Conservation (phyloP, 192 early-diverging fungal genomes). For the Linnemannia schmuckeri region DNA sequence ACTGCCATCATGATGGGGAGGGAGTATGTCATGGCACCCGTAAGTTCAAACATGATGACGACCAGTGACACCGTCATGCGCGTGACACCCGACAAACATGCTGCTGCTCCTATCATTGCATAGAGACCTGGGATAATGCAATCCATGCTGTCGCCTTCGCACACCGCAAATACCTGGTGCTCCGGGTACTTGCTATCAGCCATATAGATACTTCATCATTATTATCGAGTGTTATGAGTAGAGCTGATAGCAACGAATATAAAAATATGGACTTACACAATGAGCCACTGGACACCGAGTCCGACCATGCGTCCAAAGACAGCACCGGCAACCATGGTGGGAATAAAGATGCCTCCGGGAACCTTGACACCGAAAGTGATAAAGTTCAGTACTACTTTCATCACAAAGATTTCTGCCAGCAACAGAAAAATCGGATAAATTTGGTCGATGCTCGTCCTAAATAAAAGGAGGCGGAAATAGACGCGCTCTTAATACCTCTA, state of each 20-base stretch:
- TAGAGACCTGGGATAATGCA: constrained; percentile 87
- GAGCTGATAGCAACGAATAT: neutral
- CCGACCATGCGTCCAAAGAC: constrained; percentile 94
- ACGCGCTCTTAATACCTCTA: neutral
- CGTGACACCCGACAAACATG: constrained; percentile 84
- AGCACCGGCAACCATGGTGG: constrained; percentile 90
- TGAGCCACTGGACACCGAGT: constrained; percentile 80
- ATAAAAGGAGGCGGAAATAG: neutral
- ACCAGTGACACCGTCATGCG: constrained; percentile 92
- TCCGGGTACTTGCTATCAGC: constrained; percentile 60
- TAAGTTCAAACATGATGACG: constrained; percentile 99
- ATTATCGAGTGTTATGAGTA: no score
- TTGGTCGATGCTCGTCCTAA: constrained; percentile 30
- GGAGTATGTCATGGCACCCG: constrained; percentile 96
- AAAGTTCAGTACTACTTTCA: constrained; percentile 71
- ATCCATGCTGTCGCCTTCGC: constrained; percentile 52
- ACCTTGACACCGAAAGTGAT: constrained; percentile 83
- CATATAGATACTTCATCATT: neutral
- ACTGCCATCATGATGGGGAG: constrained; percentile 90
- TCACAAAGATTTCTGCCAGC: constrained; percentile 42
- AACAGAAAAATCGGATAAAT: constrained; percentile 51
- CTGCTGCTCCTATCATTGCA: constrained; percentile 89
- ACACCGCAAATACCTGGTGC: constrained; percentile 71
- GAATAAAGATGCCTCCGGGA: constrained; percentile 87
- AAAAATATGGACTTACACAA: constrained; percentile 36